Evolutionary conservation across 1,284 basidiomycete species (phyloP).

Genomic region (Naganishia cerealis): DNA sequence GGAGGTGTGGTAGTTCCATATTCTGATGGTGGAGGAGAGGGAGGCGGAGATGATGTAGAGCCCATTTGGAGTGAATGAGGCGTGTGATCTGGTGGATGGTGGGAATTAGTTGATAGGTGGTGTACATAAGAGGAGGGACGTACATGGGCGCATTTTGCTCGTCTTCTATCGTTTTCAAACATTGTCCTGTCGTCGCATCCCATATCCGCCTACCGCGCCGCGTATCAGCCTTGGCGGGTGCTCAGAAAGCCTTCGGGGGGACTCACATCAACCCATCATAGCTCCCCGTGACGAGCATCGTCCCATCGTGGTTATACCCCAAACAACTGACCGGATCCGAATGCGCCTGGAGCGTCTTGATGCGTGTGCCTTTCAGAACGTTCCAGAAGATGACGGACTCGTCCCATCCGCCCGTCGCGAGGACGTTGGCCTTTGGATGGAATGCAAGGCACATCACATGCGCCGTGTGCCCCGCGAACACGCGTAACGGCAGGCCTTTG

Average conservation of each 20-base stretch:
- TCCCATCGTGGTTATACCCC: slow-evolving; percentile 89
- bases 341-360: slow-evolving; percentile 87
- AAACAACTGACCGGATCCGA: slow-evolving; percentile 94
- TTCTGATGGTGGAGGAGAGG: slow-evolving; percentile 84
- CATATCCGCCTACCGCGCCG: slow-evolving; percentile 76
- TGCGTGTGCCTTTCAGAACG: slow-evolving; percentile 73
- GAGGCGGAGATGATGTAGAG: slow-evolving; percentile 60
- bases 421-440: slow-evolving; percentile 80
- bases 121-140: slow-evolving; percentile 38
- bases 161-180: slow-evolving; percentile 92
- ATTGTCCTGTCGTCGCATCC: slow-evolving; percentile 95
- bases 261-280: slow-evolving; percentile 95
- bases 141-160: slow-evolving; percentile 92
- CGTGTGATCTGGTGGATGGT: slow-evolving; percentile 55
- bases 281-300: slow-evolving; percentile 85
- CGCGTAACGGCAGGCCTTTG: slow-evolving; percentile 55
- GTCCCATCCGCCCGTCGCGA: slow-evolving; percentile 90
- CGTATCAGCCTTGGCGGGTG: not conserved
- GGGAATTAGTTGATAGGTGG: slow-evolving; percentile 60
- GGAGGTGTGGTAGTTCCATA: slow-evolving; percentile 92
- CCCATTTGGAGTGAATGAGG: slow-evolving; percentile 24
- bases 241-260: not conserved
- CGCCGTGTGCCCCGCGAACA: slow-evolving; percentile 80
- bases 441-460: slow-evolving; percentile 91
- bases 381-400: slow-evolving; percentile 96